phyloP scores from a whole-genome alignment of 1,139 yeast species.

The Arxiozyma bovina region DNA sequence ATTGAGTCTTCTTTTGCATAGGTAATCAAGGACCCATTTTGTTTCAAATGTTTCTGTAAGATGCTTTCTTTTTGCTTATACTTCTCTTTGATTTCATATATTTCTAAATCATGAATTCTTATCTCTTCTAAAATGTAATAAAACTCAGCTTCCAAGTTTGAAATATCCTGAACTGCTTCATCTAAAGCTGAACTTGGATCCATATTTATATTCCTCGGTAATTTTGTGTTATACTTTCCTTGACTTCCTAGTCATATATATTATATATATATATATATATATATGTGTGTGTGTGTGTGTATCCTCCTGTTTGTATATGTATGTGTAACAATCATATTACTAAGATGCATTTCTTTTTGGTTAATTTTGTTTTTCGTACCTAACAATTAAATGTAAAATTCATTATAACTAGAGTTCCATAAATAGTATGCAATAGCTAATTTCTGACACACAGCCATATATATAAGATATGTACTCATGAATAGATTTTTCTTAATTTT shows the following conservation, averaged over 20 bases:
- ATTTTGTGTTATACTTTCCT: no score
- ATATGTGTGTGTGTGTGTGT: neutral
- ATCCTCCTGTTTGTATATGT: conserved; percentile 31
- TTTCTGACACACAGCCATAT: no score
- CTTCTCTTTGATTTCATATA: conserved; percentile 59
- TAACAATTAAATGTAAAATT: no score
- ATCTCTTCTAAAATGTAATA: conserved; percentile 75
- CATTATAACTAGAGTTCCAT: neutral
- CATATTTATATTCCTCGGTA: conserved; percentile 32
- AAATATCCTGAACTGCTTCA: conserved; percentile 64
- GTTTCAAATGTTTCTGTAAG: conserved; percentile 72
- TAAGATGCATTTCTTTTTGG: neutral
- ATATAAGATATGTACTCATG: neutral
- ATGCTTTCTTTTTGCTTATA: conserved; percentile 66
- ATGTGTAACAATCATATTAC: neutral
- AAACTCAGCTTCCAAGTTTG: conserved; percentile 86
- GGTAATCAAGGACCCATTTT: conserved; percentile 72
- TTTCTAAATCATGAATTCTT: conserved; percentile 56
- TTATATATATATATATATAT: neutral
- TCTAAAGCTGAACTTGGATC: conserved; percentile 72
- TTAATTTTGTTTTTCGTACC: neutral
- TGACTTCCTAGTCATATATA: no score
- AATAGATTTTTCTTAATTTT: no score
- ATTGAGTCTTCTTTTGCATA: conserved; percentile 76
- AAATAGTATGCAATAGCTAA: neutral